A percentile compares a stretch with the other conserved stretches of the same genome.
Evolutionary conservation across 164 flowering plant genomes (phyloP).

Genomic region (Dillenia suffruticosa): DNA sequence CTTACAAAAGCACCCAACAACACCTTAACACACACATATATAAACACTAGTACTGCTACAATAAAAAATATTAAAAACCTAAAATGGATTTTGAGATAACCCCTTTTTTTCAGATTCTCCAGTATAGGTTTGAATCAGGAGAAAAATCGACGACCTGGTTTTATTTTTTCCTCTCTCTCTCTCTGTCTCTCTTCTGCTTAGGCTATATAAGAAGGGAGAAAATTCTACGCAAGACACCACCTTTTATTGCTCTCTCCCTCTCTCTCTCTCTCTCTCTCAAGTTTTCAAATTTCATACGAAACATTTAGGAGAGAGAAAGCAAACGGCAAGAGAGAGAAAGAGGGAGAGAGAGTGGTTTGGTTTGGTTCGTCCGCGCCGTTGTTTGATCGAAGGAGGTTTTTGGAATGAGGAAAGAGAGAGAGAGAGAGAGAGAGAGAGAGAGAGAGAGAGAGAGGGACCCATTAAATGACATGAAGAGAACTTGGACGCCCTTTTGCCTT

Average conservation of each 20-base stretch:
- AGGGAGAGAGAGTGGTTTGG: slow-evolving; percentile 1
- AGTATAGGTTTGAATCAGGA: no score
- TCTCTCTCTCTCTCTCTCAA: neutral
- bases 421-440: slow-evolving; percentile 1
- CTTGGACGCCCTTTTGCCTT: slow-evolving; percentile 55
- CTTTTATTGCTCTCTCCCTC: slow-evolving; percentile 2
- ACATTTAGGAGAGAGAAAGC: slow-evolving; percentile 10
- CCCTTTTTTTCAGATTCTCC: no score
- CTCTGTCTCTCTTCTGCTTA: no score
- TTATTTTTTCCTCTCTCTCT: no score
- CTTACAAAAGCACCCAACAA: slow-evolving; percentile 3
- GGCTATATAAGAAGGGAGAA: no score
- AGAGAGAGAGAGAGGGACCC: slow-evolving; percentile 34
- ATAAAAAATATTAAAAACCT: no score
- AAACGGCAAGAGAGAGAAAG: slow-evolving; percentile 3
- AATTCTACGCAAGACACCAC: no score
- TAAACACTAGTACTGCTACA: no score
- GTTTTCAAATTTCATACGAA: slow-evolving; percentile 5
- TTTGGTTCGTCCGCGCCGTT: slow-evolving; percentile 24
- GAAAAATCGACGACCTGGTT: no score
- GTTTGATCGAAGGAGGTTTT: slow-evolving; percentile 14
- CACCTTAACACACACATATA: neutral
- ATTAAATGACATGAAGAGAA: slow-evolving; percentile 56
- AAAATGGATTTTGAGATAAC: no score
- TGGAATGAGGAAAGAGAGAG: slow-evolving; percentile 5